Evolutionary conservation across 768 basidiomycete species (phyloP), one percentile per base, ranked within the genome.

Genomic region (Suillus plorans): DNA sequence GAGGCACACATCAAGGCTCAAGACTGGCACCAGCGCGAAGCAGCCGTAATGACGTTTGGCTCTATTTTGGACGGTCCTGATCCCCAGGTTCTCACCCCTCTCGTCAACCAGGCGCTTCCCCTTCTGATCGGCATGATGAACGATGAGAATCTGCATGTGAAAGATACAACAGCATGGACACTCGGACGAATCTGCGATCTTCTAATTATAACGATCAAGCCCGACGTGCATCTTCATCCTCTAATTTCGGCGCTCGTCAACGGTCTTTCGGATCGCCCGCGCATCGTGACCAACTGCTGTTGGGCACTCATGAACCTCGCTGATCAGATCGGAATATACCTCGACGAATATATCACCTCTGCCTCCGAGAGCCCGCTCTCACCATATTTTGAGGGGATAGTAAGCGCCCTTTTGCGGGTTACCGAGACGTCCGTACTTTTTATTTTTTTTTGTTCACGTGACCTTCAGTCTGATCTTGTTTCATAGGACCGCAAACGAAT

Each of bases 131-230:
- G 89, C 69, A 97, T 97, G 95, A 97, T 99, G 94, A 82, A 80
- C 56, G 97, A 99, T 74, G 71, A 82, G 42, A 89, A 95, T 67
- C 55, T 86, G 2, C 91, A 94, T 66, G 97, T 99, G 69, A 94
- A 96, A 78, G 97, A 99, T 75, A 97, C 95, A 1, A 94, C 94
- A 34, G 96, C 97, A 3, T 99, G 97, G 97, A 99, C 97, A 1
- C 84, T 99, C 16, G 96, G 96, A 22, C 84, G 95, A 47, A 97
- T 99, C 68, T 97, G 95, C 73, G 97, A 99, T 72, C 79, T 94
- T 63, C 82, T 98, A 69, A 88, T 96, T 69, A 78, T 84, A 57
- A 87, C 89, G 20, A 95, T 99, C 80, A 92, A 95, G 72, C 89
- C 92, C 2, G 94, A 96, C 68, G 85, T 91, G 2, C 94, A 97